Evolutionary conservation across 371 early-diverging fungal genomes (phyloP).

Genomic region (Cokeromyces recurvatus): DNA sequence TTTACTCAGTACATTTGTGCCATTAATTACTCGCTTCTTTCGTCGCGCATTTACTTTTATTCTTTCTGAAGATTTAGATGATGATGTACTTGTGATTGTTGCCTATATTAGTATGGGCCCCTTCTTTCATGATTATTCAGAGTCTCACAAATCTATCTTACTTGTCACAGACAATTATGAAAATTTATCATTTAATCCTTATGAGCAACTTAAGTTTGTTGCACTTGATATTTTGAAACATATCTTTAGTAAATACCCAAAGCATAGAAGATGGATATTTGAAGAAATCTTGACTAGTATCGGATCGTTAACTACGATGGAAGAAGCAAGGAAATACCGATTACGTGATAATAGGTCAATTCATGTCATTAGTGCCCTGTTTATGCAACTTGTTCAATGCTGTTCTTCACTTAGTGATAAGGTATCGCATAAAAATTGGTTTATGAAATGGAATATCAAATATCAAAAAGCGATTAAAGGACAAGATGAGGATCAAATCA

Average conservation of each 20-base stretch:
- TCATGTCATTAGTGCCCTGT: conserved; percentile 73
- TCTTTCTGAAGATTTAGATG: conserved; percentile 27
- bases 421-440: conserved; percentile 22
- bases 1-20: conserved; percentile 18
- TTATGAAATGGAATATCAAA: conserved; percentile 28
- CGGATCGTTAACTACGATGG: conserved; percentile 55
- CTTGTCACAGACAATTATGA: not conserved
- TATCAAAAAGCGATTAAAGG: conserved; percentile 28
- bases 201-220: conserved; percentile 44
- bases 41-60: conserved; percentile 17
- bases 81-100: conserved; percentile 29
- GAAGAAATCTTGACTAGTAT: conserved; percentile 79
- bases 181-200: conserved; percentile 24
- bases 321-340: conserved; percentile 50
- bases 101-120: conserved; percentile 36
- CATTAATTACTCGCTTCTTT: conserved; percentile 23
- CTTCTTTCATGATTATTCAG: conserved; percentile 35
- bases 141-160: conserved; percentile 12
- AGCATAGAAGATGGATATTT: conserved; percentile 75
- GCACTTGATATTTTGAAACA: conserved; percentile 44
- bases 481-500: conserved; percentile 18
- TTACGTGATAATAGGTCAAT: conserved; percentile 65
- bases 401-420: conserved; percentile 39
- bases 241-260: conserved; percentile 60
- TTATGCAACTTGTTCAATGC: conserved; percentile 77